Evolutionary conservation across 345 rosid species (phyloP), one percentile per base, ranked within the genome.

Genomic region (Dimocarpus longan): DNA sequence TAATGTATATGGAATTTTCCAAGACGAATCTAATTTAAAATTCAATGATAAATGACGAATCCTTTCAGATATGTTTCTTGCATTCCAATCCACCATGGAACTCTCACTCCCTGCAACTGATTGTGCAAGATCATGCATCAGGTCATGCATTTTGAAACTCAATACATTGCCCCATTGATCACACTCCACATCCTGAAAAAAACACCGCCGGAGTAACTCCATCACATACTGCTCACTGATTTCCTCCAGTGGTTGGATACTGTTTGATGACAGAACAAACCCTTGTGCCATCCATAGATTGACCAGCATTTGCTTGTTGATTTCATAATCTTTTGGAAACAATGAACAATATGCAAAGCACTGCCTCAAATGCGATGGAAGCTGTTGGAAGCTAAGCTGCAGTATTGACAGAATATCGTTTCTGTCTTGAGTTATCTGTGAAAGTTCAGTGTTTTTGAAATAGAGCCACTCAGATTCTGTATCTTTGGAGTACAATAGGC

Each of bases 281-380:
- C 83, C 79, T 32, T 73, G 79, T 10, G 83, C 83, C 52, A 83
- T 77, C 83, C 81, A 71, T 3, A 64, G 43, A 1, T n/a, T 42
- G 24, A 77, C n/a, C 56, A 84, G 39, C 9, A 15, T 60, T 3
- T 65, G 32, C 4, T 66, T 57, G 28, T 71, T 8, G 10, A 84
- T 62, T 15, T 3, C 63, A 50, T 68, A 15, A 18, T 32, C 84
- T 70, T 76, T 81, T 3, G 87, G 87, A n/a, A 81, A 79, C 44
- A 81, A 71, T n/a, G 76, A 39, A 52, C 87, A 84, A 57, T 71
- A 81, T 2, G 73, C 73, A 46, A 84, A 81, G 5, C 84, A 84
- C 5, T 24, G 78, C 56, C 72, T 84, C 70, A 84, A 43, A 68
- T 54, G 72, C 1, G 77, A 24, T 0, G 85, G 79, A 4, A 84